phyloP scores from a whole-genome alignment of 116 monocot species.

The Zostera marina region DNA sequence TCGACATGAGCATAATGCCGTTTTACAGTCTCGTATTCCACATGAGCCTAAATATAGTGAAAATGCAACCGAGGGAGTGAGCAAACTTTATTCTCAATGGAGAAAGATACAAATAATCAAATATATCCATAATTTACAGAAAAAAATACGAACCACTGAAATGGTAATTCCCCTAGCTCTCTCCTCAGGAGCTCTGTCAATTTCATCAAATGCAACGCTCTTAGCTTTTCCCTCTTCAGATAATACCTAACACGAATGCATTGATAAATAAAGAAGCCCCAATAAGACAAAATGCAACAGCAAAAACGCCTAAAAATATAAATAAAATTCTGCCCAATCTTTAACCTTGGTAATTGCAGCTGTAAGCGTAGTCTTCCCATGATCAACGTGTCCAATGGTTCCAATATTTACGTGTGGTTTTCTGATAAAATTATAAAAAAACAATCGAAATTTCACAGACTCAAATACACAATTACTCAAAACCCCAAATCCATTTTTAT shows the following conservation, averaged over 20 bases:
- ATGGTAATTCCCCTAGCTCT: constrained; percentile 96
- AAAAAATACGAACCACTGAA: constrained; percentile 73
- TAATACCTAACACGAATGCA: constrained; percentile 45
- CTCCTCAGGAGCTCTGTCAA: constrained; percentile 93
- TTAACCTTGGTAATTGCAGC: constrained; percentile 94
- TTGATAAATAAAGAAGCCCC: constrained; percentile 57
- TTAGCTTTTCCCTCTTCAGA: constrained; percentile 96
- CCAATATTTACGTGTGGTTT: neutral
- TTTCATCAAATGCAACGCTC: constrained; percentile 93
- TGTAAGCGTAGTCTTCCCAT: constrained; percentile 53
- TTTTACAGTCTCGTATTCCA: constrained; percentile 86
- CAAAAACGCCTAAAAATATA: constrained; percentile 9
- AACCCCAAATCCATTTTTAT: neutral
- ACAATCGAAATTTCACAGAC: neutral
- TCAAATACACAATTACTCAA: neutral
- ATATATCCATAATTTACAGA: too few species aligned
- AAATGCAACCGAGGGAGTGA: too few species aligned
- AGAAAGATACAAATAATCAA: too few species aligned
- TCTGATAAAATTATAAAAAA: neutral
- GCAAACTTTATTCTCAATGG: too few species aligned
- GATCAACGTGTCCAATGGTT: neutral
- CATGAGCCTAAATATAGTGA: constrained; percentile 92
- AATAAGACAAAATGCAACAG: neutral
- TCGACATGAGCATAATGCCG: constrained; percentile 97
- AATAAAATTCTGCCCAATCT: too few species aligned